Base-by-base conservation (phyloP, 495 filamentous ascomycete species). In the Evansstolkia leycettana region DNA sequence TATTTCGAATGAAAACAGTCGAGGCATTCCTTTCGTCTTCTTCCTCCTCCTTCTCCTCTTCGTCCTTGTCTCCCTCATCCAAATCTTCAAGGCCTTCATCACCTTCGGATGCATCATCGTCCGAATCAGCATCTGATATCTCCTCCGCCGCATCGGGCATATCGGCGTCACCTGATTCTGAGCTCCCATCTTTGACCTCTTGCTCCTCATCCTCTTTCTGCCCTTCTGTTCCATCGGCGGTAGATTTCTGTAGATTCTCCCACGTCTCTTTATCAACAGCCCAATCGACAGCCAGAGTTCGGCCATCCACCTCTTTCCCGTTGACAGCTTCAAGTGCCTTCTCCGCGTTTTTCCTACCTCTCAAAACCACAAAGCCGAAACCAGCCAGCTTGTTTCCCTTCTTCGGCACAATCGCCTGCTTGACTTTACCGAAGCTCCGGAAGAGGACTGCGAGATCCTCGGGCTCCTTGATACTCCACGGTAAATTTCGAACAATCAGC, bases 401-500 rank as follows among this genome's bases (percentile, higher is more conserved):
- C 43, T 80, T 86, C 2, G 90, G 90, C 15, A 99, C 62, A 36
- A 76, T 81, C 12, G 76, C 74, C 51, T 73, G 73, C 54, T 85
- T 88, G 30, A 96, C 75, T 57, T 94, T 94, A 37, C 90, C 90
- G 55, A 80, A 94, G 40, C 77, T 82, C 47, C 72, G 64, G 55
- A 99, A 96, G 20, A 93, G 59, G 27, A 67, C 63, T 2, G 72
- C 60, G 32, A 99, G 58, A 48, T 95, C 76, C 31, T 94, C 78
- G 0, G 84, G 65, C 7, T 72, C 72, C 58, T 90, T 93, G 53
- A 99, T 80, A 46, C 79, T 94, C 90, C 90, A 99, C 1, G 90
- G 88, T 45, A 99, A 52, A 53, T 99, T 99, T 35, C 90, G 75
- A 17, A 96, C 78, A 57, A 99, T 99, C 46, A 99, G 60, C 57